These are phyloP conservation scores for Auriscalpium vulgare DNA, from an alignment of 768 basidiomycete species.

Conservation along the genomic window DNA sequence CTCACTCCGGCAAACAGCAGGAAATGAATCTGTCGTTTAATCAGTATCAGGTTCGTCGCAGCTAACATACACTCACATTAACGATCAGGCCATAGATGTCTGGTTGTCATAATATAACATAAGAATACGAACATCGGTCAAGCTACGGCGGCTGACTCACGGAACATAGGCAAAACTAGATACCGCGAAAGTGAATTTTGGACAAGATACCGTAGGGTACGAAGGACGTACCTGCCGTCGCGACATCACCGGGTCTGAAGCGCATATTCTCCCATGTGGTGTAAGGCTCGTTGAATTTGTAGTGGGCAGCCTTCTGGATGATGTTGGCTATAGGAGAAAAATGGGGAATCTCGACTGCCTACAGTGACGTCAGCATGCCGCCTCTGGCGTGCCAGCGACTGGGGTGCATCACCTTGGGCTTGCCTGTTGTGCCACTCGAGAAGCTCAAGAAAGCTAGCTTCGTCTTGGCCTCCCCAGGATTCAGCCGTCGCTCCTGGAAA, in stretches of 20 bases:
- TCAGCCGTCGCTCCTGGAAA: slow-evolving; percentile 40
- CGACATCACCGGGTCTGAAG: slow-evolving; percentile 48
- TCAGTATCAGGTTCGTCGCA: background rate
- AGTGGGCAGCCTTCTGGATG: slow-evolving; percentile 17
- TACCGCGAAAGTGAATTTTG: slow-evolving; percentile 1
- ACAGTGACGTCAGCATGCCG: slow-evolving; percentile 9
- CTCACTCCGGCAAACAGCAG: slow-evolving; percentile 20
- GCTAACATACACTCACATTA: slow-evolving; percentile 14
- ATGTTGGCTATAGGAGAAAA: slow-evolving; percentile 50
- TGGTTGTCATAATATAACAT: slow-evolving; percentile 15
- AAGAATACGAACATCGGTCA: background rate
- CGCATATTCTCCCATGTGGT: slow-evolving; percentile 30
- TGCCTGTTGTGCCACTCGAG: slow-evolving; percentile 71
- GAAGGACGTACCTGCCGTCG: slow-evolving; percentile 38
- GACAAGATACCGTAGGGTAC: background rate
- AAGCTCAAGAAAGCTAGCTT: slow-evolving; percentile 63
- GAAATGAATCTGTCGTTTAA: slow-evolving; percentile 18
- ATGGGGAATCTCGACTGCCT: slow-evolving; percentile 66
- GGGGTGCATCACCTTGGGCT: slow-evolving; percentile 20
- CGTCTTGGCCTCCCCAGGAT: slow-evolving; percentile 50
- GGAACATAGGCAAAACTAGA: slow-evolving; percentile 22
- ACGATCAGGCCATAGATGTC: slow-evolving; percentile 37
- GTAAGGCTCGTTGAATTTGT: slow-evolving; percentile 23
- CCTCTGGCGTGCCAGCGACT: slow-evolving; percentile 20
- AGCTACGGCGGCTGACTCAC: slow-evolving; percentile 11